A percentile compares a stretch with the other conserved stretches of the same genome.
phyloP scores from a whole-genome alignment of 192 early-diverging fungal species.

The Coemansia sp. region DNA sequence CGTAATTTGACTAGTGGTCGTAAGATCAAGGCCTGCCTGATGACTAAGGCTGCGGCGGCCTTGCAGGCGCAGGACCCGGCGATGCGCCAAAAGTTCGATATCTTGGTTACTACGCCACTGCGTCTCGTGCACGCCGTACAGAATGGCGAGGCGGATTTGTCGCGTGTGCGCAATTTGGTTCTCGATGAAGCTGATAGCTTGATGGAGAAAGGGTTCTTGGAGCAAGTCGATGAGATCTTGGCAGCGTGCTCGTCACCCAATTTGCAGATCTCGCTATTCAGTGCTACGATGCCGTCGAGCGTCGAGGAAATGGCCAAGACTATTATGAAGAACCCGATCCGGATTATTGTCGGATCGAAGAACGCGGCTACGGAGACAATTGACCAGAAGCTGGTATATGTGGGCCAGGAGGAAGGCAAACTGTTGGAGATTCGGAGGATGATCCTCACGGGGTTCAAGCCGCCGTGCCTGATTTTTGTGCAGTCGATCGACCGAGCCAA shows the following conservation, averaged over 20 bases:
- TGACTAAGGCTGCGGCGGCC: conserved; percentile 78
- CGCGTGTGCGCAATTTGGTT: conserved; percentile 72
- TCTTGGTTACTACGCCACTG: conserved; percentile 91
- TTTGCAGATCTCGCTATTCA: conserved; percentile 85
- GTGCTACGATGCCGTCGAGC: conserved; percentile 89
- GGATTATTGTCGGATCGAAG: conserved; percentile 84
- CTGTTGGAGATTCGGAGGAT: conserved; percentile 89
- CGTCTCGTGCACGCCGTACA: conserved; percentile 89
- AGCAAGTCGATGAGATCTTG: conserved; percentile 86
- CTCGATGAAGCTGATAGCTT: conserved; percentile 86
- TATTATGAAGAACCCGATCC: conserved; percentile 88
- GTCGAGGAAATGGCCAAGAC: conserved; percentile 90
- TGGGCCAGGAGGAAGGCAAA: conserved; percentile 93
- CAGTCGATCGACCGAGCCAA: conserved; percentile 97
- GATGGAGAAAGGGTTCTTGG: conserved; percentile 81
- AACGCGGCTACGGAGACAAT: conserved; percentile 93
- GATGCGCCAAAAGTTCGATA: conserved; percentile 79
- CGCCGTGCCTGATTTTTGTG: conserved; percentile 94
- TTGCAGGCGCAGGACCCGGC: conserved; percentile 67
- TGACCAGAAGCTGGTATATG: conserved; percentile 85
- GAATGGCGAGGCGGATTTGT: conserved; percentile 73
- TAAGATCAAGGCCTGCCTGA: conserved; percentile 78
- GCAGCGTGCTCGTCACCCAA: conserved; percentile 75
- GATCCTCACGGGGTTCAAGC: conserved; percentile 75
- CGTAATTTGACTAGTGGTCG: conserved; percentile 71